Evolutionary conservation across 2,329 filamentous ascomycete species (phyloP), one percentile per base, ranked within the genome.

Genomic region (Colletotrichum sp.): DNA sequence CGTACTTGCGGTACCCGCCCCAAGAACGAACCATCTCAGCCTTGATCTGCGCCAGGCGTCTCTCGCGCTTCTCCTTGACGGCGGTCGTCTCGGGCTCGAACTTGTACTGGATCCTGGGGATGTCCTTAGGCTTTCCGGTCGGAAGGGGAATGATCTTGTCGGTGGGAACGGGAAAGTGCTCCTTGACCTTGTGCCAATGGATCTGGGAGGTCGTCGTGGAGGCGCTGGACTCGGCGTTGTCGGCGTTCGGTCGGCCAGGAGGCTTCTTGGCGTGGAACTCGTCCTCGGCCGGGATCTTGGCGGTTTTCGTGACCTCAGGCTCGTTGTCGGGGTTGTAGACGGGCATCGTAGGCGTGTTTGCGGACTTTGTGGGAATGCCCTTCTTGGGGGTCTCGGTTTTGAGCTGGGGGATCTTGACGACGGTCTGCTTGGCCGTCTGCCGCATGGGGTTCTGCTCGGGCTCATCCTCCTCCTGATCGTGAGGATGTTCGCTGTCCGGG

Each of bases 11-110:
- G 85, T 98, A 98, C 43, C 94, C 95, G 6, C 87, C 85, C 96
- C 97, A 98, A 1, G 95, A 93, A 79, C 93, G 93, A 80, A 91
- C 87, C 83, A 97, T 94, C 74, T 96, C 94, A 8, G 90, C 88
- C 82, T 93, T 95, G 82, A 98, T 93, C 48, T 89, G 86, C 10
- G 88, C 87, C 74, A 94, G 89, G 73, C 94, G 93, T 67, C 90
- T 84, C 75, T 93, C 84, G 39, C 96, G 92, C 79, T 91, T 91
- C 64, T 88, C 88, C 79, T 91, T 93, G 32, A 88, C 89, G 13
- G 87, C 85, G 9, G 89, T 85, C 0, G 91, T 88, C 83, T 98
- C 96, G 61, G 88, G 82, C n/a, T 85, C 87, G 81, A 98, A 97
- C 4, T 87, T 84, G 82, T 92, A 89, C 83, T 98, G 97, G 66